These are phyloP conservation scores for Yamadazyma philogaea DNA, from an alignment of 805 yeast genomes.

Conservation along the genomic window DNA sequence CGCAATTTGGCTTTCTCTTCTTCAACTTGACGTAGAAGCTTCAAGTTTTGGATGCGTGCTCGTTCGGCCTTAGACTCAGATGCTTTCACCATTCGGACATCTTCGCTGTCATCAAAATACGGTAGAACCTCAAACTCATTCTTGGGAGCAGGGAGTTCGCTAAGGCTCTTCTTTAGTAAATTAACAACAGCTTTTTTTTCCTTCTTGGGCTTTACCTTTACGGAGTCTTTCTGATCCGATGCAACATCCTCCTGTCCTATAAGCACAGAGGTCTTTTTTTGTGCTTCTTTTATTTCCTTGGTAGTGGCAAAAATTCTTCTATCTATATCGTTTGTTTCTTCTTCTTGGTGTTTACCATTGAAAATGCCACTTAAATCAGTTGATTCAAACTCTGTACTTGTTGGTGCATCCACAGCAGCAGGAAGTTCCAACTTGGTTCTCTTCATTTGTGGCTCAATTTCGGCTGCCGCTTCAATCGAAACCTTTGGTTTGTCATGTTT, in stretches of 20 bases:
- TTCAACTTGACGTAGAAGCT: constrained; percentile 22
- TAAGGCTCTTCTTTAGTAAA: constrained; percentile 15
- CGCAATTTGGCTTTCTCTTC: constrained; percentile 31
- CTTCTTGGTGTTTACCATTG: constrained; percentile 3
- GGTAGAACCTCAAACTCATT: constrained; percentile 37
- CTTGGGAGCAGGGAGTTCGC: constrained; percentile 38
- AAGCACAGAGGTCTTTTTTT: not conserved
- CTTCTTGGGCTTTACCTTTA: constrained; percentile 4
- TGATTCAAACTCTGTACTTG: constrained; percentile 16
- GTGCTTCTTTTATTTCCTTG: constrained; percentile 29
- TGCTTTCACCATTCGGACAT: constrained; percentile 21
- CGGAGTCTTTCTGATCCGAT: not conserved
- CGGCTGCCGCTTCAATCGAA: constrained; percentile 3
- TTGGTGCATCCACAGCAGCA: not conserved
- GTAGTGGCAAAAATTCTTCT: constrained; percentile 32
- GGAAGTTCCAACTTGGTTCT: constrained; percentile 15
- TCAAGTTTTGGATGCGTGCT: constrained; percentile 22
- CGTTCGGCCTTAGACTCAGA: constrained; percentile 20
- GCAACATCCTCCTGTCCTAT: not conserved
- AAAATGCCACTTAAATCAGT: constrained; percentile 16
- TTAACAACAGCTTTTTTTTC: constrained; percentile 12
- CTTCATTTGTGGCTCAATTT: constrained; percentile 14
- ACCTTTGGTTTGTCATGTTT: constrained; percentile 1
- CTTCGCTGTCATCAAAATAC: constrained; percentile 21
- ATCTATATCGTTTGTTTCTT: constrained; percentile 24